Evolutionary conservation across 225 moss, liverwort and hornwort genomes (phyloP), one percentile per base, ranked within the genome.

Genomic region (Sphagnum contortum): DNA sequence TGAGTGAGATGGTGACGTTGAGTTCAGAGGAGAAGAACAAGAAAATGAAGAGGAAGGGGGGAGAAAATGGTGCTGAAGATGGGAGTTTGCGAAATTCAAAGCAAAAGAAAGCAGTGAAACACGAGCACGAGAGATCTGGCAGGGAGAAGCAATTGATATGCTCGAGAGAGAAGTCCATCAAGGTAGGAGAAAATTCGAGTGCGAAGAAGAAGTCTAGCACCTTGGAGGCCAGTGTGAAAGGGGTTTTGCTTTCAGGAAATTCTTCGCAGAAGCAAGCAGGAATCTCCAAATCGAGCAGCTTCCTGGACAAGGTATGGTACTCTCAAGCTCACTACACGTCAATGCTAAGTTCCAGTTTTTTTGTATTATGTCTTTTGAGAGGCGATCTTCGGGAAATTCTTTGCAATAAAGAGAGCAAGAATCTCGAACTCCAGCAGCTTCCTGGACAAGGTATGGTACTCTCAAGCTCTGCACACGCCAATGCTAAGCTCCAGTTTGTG

Each of bases 251-350:
- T 71, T 29, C 29, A 29, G 62, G 55, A 13, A 60, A 49, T 49
- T 48, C 62, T 63, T 48, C 53, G 48, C n/a, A 57, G 8, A n/a
- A 59, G 11, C 58, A 66, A n/a, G 59, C 11, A 54, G 60, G 72
- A 58, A 57, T 62, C 10, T 55, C 73, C 3, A 80, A 80, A 66
- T 67, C 66, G 55, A 55, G 76, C 63, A 81, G 69, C 64, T 71
- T 68, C 7, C 58, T 84, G 49, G 81, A 84, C 48, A 84, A 84
- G 83, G 83, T 61, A 46, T 61, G 46, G 9, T 46, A 44, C 4
- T 5, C 9, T 45, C 9, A 4, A 45, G 11, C 10, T 9, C 3
- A 44, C 44, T 5, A 3, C 6, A 12, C 44, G 58, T n/a, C 44
- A 13, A 6, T 58, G 13, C 6, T 13, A 44, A 44, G 4, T 58